Conservation (phyloP, 1,139 yeast genomes). For the Lodderomyces metapsilosis region DNA sequence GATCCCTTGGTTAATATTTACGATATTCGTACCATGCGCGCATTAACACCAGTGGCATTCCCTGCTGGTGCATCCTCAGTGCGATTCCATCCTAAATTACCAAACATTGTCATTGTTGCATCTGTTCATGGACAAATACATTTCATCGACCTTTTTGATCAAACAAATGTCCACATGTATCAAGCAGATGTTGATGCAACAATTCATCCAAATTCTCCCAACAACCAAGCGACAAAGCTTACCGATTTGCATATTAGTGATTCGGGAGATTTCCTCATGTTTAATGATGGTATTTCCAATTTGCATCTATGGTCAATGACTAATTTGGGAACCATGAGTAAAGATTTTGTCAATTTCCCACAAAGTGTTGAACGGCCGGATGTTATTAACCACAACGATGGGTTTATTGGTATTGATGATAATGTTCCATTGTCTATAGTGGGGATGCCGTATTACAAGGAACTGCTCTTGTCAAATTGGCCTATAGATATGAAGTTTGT, state of each 20-base stretch:
- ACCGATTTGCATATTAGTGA: conserved; percentile 65
- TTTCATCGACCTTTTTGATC: conserved; percentile 79
- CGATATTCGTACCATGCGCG: conserved; percentile 72
- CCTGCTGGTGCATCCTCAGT: conserved; percentile 89
- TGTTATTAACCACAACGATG: conserved; percentile 19
- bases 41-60: conserved; percentile 80
- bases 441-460: conserved; percentile 87
- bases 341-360: conserved; percentile 47
- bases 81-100: conserved; percentile 80
- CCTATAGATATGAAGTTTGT: conserved; percentile 57
- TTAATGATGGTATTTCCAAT: conserved; percentile 63
- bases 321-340: conserved; percentile 25
- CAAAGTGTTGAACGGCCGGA: conserved; percentile 53
- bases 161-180: conserved; percentile 58
- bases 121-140: conserved; percentile 82
- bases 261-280: conserved; percentile 76
- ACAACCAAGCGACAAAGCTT: conserved; percentile 21
- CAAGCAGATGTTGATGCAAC: conserved; percentile 57
- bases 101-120: conserved; percentile 74
- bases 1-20: conserved; percentile 86
- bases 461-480: conserved; percentile 78
- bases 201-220: conserved; percentile 8
- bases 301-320: conserved; percentile 74
- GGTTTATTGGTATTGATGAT: conserved; percentile 38
- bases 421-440: conserved; percentile 63